Conservation (phyloP, 805 yeast species). For the Sungouiozyma intestinalis region DNA sequence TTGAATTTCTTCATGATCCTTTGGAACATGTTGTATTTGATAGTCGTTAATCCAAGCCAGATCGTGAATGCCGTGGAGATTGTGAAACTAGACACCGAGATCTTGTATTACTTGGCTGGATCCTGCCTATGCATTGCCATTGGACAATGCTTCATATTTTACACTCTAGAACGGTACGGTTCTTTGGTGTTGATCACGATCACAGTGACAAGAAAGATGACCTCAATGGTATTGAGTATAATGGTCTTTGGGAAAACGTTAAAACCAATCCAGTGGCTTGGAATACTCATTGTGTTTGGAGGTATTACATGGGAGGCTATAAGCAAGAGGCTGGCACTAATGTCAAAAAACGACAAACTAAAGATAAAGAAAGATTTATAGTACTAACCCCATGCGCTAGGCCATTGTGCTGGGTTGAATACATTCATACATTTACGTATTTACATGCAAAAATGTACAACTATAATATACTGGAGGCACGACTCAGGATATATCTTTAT, state of each 20-base stretch:
- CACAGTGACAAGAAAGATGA: slow-evolving; percentile 93
- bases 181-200: slow-evolving; percentile 81
- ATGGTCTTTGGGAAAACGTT: slow-evolving; percentile 75
- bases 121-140: slow-evolving; percentile 77
- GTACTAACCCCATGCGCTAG: neutral
- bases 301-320: slow-evolving; percentile 79
- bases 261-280: slow-evolving; percentile 58
- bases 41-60: slow-evolving; percentile 18
- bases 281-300: slow-evolving; percentile 68
- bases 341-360: neutral
- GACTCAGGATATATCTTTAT: too few relatives aligned
- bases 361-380: neutral
- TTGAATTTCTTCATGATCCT: slow-evolving; percentile 38
- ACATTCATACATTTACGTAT: too few relatives aligned
- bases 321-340: slow-evolving; percentile 26
- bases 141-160: slow-evolving; percentile 90
- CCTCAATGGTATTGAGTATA: slow-evolving; percentile 87
- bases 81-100: slow-evolving; percentile 34
- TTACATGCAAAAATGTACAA: too few relatives aligned
- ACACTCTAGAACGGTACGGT: slow-evolving; percentile 74
- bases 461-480: too few relatives aligned
- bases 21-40: slow-evolving; percentile 41
- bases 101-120: slow-evolving; percentile 46
- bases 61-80: slow-evolving; percentile 30
- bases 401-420: neutral